Conservation (phyloP, 108 stramenopile species). For the Nitzschia sp. region DNA sequence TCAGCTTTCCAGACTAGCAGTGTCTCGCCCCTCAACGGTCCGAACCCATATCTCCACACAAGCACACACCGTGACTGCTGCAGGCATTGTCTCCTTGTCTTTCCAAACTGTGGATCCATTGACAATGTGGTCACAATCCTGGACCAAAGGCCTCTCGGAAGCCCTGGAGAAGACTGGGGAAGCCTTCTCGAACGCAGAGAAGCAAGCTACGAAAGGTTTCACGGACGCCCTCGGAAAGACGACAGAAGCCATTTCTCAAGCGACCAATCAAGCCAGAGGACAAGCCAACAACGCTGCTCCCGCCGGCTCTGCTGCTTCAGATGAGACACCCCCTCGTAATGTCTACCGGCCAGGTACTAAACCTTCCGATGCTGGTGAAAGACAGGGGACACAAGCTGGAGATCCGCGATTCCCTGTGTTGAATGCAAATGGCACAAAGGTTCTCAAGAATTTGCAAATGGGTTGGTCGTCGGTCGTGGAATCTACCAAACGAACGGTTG, state of each 20-base stretch:
- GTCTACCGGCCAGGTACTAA: background rate
- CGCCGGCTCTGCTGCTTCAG: background rate
- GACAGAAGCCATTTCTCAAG: conserved; percentile 41
- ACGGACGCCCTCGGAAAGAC: conserved; percentile 47
- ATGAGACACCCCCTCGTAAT: background rate
- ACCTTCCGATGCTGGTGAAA: background rate
- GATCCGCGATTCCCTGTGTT: background rate
- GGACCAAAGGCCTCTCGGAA: conserved; percentile 30
- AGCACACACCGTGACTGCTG: background rate
- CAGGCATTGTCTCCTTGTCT: background rate
- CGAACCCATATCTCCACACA: background rate
- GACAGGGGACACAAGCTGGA: background rate
- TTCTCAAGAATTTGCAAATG: conserved; percentile 34
- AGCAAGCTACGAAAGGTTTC: conserved; percentile 17
- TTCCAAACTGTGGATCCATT: background rate
- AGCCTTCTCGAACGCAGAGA: conserved; percentile 29
- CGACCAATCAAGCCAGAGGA: conserved; percentile 28
- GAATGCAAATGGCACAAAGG: conserved; percentile 16
- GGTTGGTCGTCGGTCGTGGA: conserved; percentile 49
- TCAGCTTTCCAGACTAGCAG: too few species aligned
- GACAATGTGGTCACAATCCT: conserved; percentile 31
- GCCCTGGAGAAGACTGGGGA: conserved; percentile 51
- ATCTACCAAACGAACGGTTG: conserved; percentile 32
- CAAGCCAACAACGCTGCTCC: background rate
- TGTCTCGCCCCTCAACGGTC: too few species aligned